phyloP scores from a whole-genome alignment of 805 yeast genomes.

The Wickerhamiella spandovensis region DNA sequence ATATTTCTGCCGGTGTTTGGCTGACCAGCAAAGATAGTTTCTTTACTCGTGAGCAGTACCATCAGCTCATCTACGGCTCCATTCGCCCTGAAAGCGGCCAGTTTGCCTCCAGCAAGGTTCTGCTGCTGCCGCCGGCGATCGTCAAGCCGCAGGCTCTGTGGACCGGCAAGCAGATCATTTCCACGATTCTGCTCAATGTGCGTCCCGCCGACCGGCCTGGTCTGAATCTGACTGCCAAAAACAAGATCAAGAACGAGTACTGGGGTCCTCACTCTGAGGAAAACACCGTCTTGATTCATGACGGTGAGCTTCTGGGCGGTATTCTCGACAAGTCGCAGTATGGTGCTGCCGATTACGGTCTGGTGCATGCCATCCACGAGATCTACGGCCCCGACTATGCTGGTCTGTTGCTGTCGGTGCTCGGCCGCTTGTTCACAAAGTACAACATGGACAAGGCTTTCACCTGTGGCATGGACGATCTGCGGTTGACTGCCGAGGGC shows the following conservation, averaged over 20 bases:
- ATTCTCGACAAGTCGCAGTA: conserved; percentile 94
- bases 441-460: conserved; percentile 85
- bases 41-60: conserved; percentile 83
- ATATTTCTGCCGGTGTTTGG: conserved; percentile 98
- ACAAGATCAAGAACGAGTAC: conserved; percentile 86
- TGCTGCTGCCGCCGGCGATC: conserved; percentile 82
- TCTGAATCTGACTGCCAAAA: conserved; percentile 65
- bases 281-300: conserved; percentile 69
- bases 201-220: conserved; percentile 86
- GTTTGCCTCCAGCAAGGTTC: conserved; percentile 41
- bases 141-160: conserved; percentile 79
- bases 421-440: conserved; percentile 89
- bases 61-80: conserved; percentile 87
- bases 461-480: conserved; percentile 99
- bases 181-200: conserved; percentile 81
- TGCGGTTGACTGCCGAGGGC: conserved; percentile 83
- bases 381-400: conserved; percentile 86
- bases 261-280: conserved; percentile 84
- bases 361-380: conserved; percentile 92
- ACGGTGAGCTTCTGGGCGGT: conserved; percentile 86
- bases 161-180: conserved; percentile 96
- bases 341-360: conserved; percentile 95
- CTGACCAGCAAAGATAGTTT: conserved; percentile 84
- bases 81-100: conserved; percentile 97
- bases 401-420: conserved; percentile 78